Conservation (phyloP, 2,329 filamentous ascomycete species). For the Amauroascus niger region DNA sequence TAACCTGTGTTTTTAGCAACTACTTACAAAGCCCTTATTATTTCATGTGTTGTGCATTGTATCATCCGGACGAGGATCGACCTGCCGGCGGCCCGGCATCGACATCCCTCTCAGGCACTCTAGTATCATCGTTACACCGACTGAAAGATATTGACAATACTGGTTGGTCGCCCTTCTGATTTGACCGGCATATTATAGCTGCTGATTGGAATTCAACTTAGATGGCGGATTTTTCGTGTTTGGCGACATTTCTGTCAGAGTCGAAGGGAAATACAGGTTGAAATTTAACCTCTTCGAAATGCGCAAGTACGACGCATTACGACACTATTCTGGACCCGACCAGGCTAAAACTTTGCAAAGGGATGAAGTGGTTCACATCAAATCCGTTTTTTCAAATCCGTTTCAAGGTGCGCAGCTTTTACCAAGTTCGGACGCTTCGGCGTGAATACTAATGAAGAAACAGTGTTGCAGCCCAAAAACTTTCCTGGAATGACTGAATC, state of each 20-base stretch:
- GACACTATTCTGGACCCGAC: neutral
- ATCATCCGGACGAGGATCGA: conserved; percentile 41
- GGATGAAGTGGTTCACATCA: conserved; percentile 43
- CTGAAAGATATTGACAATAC: conserved; percentile 67
- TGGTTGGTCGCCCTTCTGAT: conserved; percentile 27
- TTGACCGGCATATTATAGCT: neutral
- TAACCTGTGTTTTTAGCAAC: conserved; percentile 35
- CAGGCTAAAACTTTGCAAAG: conserved; percentile 16
- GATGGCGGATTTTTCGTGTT: conserved; percentile 89
- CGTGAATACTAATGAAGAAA: neutral
- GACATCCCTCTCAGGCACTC: conserved; percentile 57
- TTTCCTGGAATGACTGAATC: conserved; percentile 75
- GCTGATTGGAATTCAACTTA: conserved; percentile 14
- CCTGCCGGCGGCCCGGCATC: conserved; percentile 37
- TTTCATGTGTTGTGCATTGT: conserved; percentile 52
- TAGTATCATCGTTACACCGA: conserved; percentile 71
- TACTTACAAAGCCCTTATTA: conserved; percentile 57
- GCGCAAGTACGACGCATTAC: conserved; percentile 41
- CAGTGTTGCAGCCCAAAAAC: conserved; percentile 48
- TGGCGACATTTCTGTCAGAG: conserved; percentile 70
- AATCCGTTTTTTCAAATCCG: conserved; percentile 50
- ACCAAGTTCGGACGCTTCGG: no score
- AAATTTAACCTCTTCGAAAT: conserved; percentile 72
- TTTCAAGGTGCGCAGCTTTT: conserved; percentile 53
- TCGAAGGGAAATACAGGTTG: conserved; percentile 61